Evolutionary conservation across 2,329 filamentous ascomycete genomes (phyloP), one percentile per base, ranked within the genome.

Genomic region (Trichoderma oligosporum): DNA sequence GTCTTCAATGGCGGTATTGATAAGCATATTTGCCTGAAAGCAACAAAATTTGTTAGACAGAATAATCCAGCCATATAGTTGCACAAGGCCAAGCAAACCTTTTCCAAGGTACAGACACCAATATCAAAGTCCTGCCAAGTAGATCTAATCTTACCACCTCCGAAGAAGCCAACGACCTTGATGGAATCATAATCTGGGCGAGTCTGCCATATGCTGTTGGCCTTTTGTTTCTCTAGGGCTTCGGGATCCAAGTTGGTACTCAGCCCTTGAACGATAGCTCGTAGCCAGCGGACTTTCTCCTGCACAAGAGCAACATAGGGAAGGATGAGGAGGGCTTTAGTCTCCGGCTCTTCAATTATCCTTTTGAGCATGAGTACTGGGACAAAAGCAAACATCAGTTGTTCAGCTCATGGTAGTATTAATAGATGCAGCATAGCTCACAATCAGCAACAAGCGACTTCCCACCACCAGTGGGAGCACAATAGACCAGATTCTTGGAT

Each of bases 291-390:
- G 29, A 89, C 79, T 68, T 91, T 91, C 69, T 92, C 88, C 67
- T 91, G 87, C 0, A 92, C 88, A 3, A 92, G 78, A 16, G 88
- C 87, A 62, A 91, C 87, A 70, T 90, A 92, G 0, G 88, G 88
- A 16, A 91, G 76, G 18, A 91, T 84, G 16, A 91, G 73, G 11
- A 92, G 78, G 2, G 86, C 87, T 62, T 91, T 91, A 57, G 83
- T 78, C 18, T 76, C 76, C 1, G 81, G 80, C 44, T 84, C 78
- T 41, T 82, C 78, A n/a, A 90, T 75, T 20, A 91, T 76, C 59
- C 81, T 80, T 67, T 87, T 90, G 53, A 91, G 73, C 82, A 91
- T 87, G 49, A 91, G 73, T 25, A 91, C 81, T 75, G 61, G n/a
- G n/a, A n/a, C n/a, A n/a, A n/a, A n/a, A n/a, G 33, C 51, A 22